These are phyloP conservation scores for Limonium bicolor DNA, from an alignment of 148 eudicot species.

Conservation along the genomic window DNA sequence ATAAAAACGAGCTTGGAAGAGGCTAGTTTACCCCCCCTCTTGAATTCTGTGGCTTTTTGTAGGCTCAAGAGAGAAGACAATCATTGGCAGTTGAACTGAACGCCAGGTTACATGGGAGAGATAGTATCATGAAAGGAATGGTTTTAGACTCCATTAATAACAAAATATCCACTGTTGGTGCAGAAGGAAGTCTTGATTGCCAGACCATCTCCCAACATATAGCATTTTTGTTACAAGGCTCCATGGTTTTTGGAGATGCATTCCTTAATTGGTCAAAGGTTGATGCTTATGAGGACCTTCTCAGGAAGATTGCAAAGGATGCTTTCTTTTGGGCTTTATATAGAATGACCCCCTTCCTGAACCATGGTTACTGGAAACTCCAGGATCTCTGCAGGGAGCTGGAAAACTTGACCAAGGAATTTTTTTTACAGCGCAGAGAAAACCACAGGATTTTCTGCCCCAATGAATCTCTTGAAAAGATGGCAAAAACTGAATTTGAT, in stretches of 20 bases:
- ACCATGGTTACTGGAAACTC: constrained; percentile 33
- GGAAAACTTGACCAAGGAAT: constrained; percentile 30
- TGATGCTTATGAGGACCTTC: constrained; percentile 32
- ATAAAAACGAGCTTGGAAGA: too few relatives aligned
- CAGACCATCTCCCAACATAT: constrained; percentile 29
- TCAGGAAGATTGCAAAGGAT: constrained; percentile 34
- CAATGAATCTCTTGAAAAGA: constrained; percentile 3
- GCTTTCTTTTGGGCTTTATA: constrained; percentile 52
- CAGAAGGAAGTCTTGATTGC: constrained; percentile 28
- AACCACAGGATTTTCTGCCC: constrained; percentile 14
- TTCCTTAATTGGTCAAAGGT: constrained; percentile 45
- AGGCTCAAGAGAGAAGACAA: constrained; percentile 34
- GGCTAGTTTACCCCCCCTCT: too few relatives aligned
- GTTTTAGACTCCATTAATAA: constrained; percentile 25
- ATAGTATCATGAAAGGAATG: constrained; percentile 17
- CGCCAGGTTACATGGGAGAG: constrained; percentile 22
- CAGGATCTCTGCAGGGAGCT: constrained; percentile 24
- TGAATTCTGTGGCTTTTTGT: neutral
- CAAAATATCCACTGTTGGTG: constrained; percentile 13
- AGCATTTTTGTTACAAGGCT: constrained; percentile 35
- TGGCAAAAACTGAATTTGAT: constrained; percentile 2
- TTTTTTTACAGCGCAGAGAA: constrained; percentile 22
- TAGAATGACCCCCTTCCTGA: constrained; percentile 36
- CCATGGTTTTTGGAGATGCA: constrained; percentile 40
- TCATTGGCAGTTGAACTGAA: constrained; percentile 22